These are phyloP conservation scores for Metarhizium anisopliae DNA, from an alignment of 2,329 filamentous ascomycete genomes.

Conservation along the genomic window DNA sequence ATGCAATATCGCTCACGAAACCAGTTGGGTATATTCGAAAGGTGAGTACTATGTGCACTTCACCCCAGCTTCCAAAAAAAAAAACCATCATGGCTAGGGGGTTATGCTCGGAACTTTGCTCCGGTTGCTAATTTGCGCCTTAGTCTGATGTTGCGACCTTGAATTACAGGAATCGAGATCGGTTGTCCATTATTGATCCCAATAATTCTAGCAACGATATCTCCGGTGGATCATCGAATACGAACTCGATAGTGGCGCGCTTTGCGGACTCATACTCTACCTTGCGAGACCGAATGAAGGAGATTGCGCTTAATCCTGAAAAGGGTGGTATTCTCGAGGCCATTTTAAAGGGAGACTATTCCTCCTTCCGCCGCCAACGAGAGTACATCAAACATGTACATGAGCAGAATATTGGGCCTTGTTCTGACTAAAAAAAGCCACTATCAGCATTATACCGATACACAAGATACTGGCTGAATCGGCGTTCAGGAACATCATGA, in stretches of 20 bases:
- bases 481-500: constrained; percentile 2
- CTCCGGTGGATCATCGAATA: constrained; percentile 72
- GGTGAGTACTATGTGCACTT: constrained; percentile 36
- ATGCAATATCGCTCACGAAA: constrained; percentile 68
- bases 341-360: constrained; percentile 72
- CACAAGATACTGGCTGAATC: background rate
- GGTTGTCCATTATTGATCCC: constrained; percentile 85
- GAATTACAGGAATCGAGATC: constrained; percentile 51
- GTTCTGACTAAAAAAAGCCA: constrained; percentile 16
- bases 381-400: constrained; percentile 49
- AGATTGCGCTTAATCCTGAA: constrained; percentile 29
- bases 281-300: constrained; percentile 49
- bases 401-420: constrained; percentile 27
- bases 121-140: background rate
- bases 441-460: background rate
- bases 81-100: too few relatives aligned
- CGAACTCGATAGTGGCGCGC: constrained; percentile 52
- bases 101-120: background rate
- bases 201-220: constrained; percentile 84
- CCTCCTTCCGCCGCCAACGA: constrained; percentile 61
- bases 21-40: constrained; percentile 66
- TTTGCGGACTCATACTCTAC: constrained; percentile 58
- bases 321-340: constrained; percentile 50
- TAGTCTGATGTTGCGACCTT: constrained; percentile 36
- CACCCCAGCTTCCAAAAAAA: background rate